These are phyloP conservation scores for Middelhovenomyces tepae DNA, from an alignment of 805 yeast genomes.

Conservation along the genomic window DNA sequence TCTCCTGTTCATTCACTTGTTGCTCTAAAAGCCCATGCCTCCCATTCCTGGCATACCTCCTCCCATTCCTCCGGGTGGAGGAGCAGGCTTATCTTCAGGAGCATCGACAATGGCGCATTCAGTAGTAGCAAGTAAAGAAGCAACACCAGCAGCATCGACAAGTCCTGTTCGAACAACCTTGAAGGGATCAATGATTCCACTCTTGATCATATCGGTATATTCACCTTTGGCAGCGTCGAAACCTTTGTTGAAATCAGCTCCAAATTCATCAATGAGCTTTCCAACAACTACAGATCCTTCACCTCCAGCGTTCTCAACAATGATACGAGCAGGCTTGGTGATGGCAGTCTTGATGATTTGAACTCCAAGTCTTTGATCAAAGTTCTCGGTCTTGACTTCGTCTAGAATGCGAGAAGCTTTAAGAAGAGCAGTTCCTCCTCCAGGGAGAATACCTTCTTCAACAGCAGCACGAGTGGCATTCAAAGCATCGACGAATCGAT, in stretches of 20 bases:
- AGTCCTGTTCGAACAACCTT: constrained; percentile 95
- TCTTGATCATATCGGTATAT: constrained; percentile 89
- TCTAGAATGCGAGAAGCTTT: constrained; percentile 80
- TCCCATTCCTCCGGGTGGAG: constrained; percentile 54
- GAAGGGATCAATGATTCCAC: constrained; percentile 98
- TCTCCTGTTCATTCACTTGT: no score
- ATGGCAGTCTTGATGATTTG: constrained; percentile 88
- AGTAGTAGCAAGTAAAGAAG: constrained; percentile 92
- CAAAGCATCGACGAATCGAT: constrained; percentile 95
- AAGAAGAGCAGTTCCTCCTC: constrained; percentile 97
- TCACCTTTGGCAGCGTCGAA: constrained; percentile 89
- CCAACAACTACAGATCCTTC: constrained; percentile 97
- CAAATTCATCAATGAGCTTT: constrained; percentile 51
- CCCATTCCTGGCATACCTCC: constrained; percentile 35
- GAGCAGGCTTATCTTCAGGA: constrained; percentile 62
- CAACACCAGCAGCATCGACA: constrained; percentile 96
- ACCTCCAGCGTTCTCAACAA: constrained; percentile 93
- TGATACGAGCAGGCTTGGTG: constrained; percentile 90
- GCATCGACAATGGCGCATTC: constrained; percentile 98
- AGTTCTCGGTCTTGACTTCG: constrained; percentile 67
- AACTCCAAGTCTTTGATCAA: constrained; percentile 95
- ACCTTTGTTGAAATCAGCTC: constrained; percentile 76
- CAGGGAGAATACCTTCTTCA: constrained; percentile 97
- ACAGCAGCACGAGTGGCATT: constrained; percentile 99
- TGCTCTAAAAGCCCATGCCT: constrained; percentile 26